Percentiles rank a stretch among this genome's conserved stretches.
These are phyloP conservation scores for Mucor sp. DNA, from an alignment of 371 early-diverging fungal species.

Conservation along the genomic window DNA sequence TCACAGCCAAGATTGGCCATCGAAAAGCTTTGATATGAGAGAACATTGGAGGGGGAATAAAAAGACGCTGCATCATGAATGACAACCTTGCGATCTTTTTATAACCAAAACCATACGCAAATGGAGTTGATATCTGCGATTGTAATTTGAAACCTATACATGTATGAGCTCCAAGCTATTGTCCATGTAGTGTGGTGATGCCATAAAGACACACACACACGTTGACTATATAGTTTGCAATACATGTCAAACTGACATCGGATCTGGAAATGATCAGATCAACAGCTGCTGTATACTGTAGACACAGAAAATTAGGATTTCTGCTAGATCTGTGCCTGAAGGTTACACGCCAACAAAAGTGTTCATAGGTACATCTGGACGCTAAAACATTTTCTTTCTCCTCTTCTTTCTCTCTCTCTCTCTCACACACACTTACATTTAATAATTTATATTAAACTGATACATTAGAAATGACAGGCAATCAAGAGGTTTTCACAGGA, in stretches of 20 bases:
- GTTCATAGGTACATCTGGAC: not conserved
- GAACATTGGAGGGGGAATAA: not conserved
- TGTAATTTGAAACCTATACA: not conserved
- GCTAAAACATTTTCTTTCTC: not conserved
- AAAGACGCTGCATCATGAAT: not conserved
- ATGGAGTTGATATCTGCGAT: not conserved
- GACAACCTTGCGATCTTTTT: not conserved
- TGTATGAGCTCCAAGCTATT: not conserved
- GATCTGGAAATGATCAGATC: not conserved
- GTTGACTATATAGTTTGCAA: not conserved
- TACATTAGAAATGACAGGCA: not conserved
- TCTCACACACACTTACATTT: not conserved
- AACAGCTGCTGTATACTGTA: no score
- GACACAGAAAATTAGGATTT: no score
- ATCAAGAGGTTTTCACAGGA: constrained; percentile 29
- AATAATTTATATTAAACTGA: not conserved
- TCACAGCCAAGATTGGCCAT: not conserved
- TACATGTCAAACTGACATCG: not conserved
- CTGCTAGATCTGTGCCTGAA: not conserved
- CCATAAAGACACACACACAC: not conserved
- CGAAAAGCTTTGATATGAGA: not conserved
- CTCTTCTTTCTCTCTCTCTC: not conserved
- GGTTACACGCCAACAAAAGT: not conserved
- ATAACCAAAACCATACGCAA: not conserved
- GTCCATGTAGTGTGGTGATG: not conserved